Conservation (phyloP, 371 early-diverging fungal genomes). For the Saksenaea oblongispora region DNA sequence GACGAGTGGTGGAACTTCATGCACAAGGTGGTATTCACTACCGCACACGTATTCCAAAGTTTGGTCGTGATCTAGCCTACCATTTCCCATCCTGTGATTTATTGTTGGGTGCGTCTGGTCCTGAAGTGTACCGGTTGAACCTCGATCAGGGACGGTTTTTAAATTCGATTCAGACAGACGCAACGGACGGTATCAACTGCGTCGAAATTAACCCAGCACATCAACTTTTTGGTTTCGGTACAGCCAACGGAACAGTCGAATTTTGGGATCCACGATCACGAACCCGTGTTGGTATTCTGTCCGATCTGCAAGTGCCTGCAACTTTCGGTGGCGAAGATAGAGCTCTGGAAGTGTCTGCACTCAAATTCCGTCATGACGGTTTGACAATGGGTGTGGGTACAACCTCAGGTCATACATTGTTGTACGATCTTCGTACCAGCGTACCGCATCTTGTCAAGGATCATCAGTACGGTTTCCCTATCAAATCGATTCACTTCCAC, state of each 20-base stretch:
- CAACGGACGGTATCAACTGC: conserved; percentile 79
- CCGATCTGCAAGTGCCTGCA: conserved; percentile 56
- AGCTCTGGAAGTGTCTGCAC: conserved; percentile 62
- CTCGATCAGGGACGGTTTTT: conserved; percentile 95
- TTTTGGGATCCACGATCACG: conserved; percentile 93
- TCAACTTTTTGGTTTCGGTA: conserved; percentile 90
- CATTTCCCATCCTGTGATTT: conserved; percentile 93
- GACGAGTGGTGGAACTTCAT: conserved; percentile 97
- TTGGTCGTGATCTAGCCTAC: conserved; percentile 92
- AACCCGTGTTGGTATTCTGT: conserved; percentile 70
- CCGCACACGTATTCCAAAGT: conserved; percentile 94
- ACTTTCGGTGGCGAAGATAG: conserved; percentile 34
- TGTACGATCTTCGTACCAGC: conserved; percentile 93
- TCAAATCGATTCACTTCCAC: conserved; percentile 87
- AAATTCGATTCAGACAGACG: conserved; percentile 76
- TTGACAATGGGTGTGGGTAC: conserved; percentile 91
- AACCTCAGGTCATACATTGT: conserved; percentile 85
- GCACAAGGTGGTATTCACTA: conserved; percentile 96
- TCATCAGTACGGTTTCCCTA: conserved; percentile 97
- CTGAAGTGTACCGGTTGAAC: conserved; percentile 93
- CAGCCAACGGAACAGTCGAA: conserved; percentile 86
- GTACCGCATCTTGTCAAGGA: conserved; percentile 88
- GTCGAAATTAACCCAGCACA: conserved; percentile 88
- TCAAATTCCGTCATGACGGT: conserved; percentile 88
- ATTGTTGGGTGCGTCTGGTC: conserved; percentile 78